Base-by-base conservation (phyloP, 495 filamentous ascomycete species). In the Hyaloscypha hepaticicola region DNA sequence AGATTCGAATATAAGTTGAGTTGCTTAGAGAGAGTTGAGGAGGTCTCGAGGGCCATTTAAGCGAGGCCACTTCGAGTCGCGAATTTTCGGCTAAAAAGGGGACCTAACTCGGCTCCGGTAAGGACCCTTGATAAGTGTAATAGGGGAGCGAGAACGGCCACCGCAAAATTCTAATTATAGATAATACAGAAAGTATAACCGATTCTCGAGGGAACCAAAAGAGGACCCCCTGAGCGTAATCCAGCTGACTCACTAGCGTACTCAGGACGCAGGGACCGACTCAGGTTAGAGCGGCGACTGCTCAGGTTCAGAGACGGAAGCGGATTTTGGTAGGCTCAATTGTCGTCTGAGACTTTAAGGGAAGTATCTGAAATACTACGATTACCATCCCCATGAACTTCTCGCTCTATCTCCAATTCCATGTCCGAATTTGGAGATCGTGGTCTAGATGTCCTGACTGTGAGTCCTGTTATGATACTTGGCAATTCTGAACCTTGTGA, bases 1-100 rank as follows among this genome's bases (percentile, higher is more conserved):
- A 45, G 38, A 45, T 45, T 45, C 38, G 38, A 45, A 45, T 45
- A 45, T 45, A 45, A 45, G 38, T 45, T 45, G 38, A 45, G 38
- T 45, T 45, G 38, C 38, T 45, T 45, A 45, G 38, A 45, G 38
- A 45, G 38, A 45, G 38, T 45, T 45, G 38, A 45, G 38, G 38
- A 45, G 38, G 38, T 45, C 38, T 45, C 38, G 38, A 45, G 38
- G 38, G 38, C 38, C 38, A 45, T 45, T 45, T 45, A 45, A 45
- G 38, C 38, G 38, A 45, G 38, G 38, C 38, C 38, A n/a, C n/a
- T n/a, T n/a, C n/a, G n/a, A n/a, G n/a, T n/a, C n/a, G n/a, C n/a
- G n/a, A n/a, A n/a, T n/a, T n/a, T n/a, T n/a, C n/a, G n/a, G n/a
- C n/a, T n/a, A n/a, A n/a, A n/a, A n/a, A n/a, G n/a, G n/a, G n/a